Evolutionary conservation across 2,329 filamentous ascomycete species (phyloP), one percentile per base, ranked within the genome.

Genomic region (Microcera coccophila): DNA sequence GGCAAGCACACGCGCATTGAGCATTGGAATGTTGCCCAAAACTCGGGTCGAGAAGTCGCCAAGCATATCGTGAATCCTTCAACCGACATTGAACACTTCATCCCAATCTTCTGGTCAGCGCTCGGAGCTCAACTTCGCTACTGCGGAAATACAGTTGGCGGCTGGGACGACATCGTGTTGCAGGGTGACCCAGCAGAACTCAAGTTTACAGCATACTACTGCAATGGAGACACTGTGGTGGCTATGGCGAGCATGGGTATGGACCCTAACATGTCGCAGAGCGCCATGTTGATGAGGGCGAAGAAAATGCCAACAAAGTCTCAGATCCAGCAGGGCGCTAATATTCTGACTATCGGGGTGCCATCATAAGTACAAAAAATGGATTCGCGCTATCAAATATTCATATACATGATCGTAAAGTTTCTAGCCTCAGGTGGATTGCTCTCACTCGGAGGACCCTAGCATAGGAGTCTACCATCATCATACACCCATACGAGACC

Each of bases 11-110:
- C 85, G 1, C 84, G 93, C 50, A 96, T 97, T 61, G 93, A 98
- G 73, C 93, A 98, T 65, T 98, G 93, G 93, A 91, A 96, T 67
- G 93, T 98, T 3, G 93, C 93, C 4, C 93, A 97, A 62, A 96
- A 97, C 60, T 76, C 87, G 2, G 93, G 93, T 3, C 86, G 91
- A 33, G 76, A 78, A 18, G 91, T 85, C 1, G 93, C 90, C 2
- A 74, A 75, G 39, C 80, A 87, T 56, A 95, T 98, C 59, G 77
- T 82, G 53, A 74, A 85, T 57, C 78, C 84, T 0, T 67, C 75
- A 7, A 64, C 75, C 35, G 74, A 75, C 49, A 73, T 82, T 1
- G 82, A 86, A 55, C 73, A 79, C 3, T 96, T 95, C 67, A 91
- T 93, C 44, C 93, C 93, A 1, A 79, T 98, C 38, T 98, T 98